Percentiles rank a stretch among this genome's conserved stretches.
phyloP scores from a whole-genome alignment of 495 filamentous ascomycete genomes.

The Poronia punctata region DNA sequence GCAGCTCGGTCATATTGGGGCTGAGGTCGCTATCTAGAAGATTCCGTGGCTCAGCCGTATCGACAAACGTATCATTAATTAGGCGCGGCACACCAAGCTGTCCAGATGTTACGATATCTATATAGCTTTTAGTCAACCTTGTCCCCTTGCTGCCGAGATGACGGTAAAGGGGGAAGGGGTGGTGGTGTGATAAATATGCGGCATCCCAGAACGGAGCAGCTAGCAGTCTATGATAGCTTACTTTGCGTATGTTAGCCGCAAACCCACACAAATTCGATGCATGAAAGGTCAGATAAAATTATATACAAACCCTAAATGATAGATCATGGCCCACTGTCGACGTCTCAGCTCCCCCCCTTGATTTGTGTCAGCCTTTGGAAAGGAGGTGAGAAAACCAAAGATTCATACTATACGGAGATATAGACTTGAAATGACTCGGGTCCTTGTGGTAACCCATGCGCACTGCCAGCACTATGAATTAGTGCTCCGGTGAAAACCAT shows the following conservation, averaged over 20 bases:
- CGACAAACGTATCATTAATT: slow-evolving; percentile 19
- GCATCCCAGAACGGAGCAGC: no score
- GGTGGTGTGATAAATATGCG: no score
- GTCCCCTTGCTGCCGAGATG: no score
- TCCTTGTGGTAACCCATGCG: slow-evolving; percentile 38
- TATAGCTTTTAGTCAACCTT: no score
- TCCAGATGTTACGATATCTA: slow-evolving; percentile 29
- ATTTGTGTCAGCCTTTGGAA: background rate
- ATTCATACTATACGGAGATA: slow-evolving; percentile 26
- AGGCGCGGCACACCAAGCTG: slow-evolving; percentile 33
- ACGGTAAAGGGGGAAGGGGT: no score
- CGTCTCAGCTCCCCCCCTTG: slow-evolving; percentile 37
- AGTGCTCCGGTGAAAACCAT: no score
- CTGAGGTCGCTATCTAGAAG: slow-evolving; percentile 32
- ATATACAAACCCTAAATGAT: slow-evolving; percentile 13
- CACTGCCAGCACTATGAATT: slow-evolving; percentile 11
- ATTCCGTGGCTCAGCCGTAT: slow-evolving; percentile 33
- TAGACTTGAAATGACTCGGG: slow-evolving; percentile 27
- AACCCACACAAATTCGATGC: background rate
- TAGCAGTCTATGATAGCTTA: background rate
- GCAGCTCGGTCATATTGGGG: slow-evolving; percentile 23
- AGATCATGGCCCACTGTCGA: slow-evolving; percentile 37
- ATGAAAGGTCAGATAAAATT: background rate
- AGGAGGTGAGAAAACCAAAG: background rate
- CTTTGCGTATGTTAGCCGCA: slow-evolving; percentile 3